Base-by-base conservation (phyloP, 192 early-diverging fungal species). In the Linnemannia exigua region DNA sequence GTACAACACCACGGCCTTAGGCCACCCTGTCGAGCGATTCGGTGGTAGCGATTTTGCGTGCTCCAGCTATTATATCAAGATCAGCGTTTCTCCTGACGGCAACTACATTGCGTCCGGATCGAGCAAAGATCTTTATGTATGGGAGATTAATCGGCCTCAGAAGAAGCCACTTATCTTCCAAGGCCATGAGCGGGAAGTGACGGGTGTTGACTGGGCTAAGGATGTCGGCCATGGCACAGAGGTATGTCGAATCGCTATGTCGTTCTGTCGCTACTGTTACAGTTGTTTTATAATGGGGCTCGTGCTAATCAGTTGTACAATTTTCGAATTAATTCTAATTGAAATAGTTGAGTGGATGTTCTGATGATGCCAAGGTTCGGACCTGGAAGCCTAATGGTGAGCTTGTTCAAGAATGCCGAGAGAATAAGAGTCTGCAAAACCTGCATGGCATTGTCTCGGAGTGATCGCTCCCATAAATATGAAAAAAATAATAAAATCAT, bases 181-280 rank as follows among this genome's bases (percentile, higher is more conserved):
- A 74, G 95, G 89, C 3, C 95, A 96, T 87, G 76, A 83, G 20
- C 86, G 89, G 16, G 95, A 95, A 76, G 94, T 94, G 11, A 94
- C 94, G 0, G 91, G 91, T n/a, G 94, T 97, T 31, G 90, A 92
- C 41, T 97, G 96, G 96, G 90, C 89, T 66, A 90, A 90, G 44
- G 87, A 86, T 76, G 33, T 86, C 78, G 48, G 85, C 84, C 54
- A 84, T 79, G 33, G 87, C 87, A 63, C 89, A 88, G 87, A 92
- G 94, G 87, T 84, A 86, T 35, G 52, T 20, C 19, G 2, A 50
- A 0, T 31, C 8, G n/a, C 35, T 37, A 20, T 11, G 1, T 52
- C 9, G n/a, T 66, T 33, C 22, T 47, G n/a, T 31, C 44, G 47
- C 52, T 51, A 44, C 79, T n/a, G n/a, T 77, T 52, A 22, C 33